Conservation (phyloP, 495 filamentous ascomycete genomes). For the Delitschia confertaspora region DNA sequence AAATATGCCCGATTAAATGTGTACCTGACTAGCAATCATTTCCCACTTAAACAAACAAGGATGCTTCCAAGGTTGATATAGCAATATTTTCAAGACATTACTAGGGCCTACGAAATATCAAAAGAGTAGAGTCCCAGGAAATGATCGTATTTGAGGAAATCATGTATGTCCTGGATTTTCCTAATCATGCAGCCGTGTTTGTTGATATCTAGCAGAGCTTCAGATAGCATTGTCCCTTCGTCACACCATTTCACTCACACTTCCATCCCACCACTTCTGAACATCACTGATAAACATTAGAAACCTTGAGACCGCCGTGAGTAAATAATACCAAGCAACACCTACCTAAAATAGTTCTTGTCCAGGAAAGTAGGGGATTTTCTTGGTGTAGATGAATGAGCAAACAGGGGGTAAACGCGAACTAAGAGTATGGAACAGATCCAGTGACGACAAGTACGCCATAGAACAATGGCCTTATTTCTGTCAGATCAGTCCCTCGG, state of each 20-base stretch:
- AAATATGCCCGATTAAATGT: too few relatives aligned
- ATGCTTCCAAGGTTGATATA: too few relatives aligned
- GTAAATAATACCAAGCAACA: too few relatives aligned
- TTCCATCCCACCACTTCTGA: slow-evolving; percentile 2
- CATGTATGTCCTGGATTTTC: slow-evolving; percentile 4
- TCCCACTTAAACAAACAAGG: too few relatives aligned
- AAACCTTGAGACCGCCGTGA: background rate
- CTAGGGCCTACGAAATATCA: too few relatives aligned
- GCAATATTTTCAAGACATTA: too few relatives aligned
- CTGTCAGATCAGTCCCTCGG: slow-evolving; percentile 14
- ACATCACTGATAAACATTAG: background rate
- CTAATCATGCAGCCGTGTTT: slow-evolving; percentile 1
- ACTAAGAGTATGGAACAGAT: background rate
- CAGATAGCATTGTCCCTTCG: slow-evolving; percentile 4
- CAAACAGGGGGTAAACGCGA: background rate
- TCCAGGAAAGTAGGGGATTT: too few relatives aligned
- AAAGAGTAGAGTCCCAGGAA: too few relatives aligned
- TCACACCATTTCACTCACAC: background rate
- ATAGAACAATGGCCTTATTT: slow-evolving; percentile 1
- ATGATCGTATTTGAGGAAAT: background rate
- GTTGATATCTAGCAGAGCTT: slow-evolving; percentile 5
- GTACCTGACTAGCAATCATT: too few relatives aligned
- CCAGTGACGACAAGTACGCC: background rate
- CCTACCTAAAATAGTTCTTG: too few relatives aligned
- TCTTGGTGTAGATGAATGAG: slow-evolving; percentile 3